Conservation (phyloP, 192 early-diverging fungal genomes). For the Physocladia obscura region DNA sequence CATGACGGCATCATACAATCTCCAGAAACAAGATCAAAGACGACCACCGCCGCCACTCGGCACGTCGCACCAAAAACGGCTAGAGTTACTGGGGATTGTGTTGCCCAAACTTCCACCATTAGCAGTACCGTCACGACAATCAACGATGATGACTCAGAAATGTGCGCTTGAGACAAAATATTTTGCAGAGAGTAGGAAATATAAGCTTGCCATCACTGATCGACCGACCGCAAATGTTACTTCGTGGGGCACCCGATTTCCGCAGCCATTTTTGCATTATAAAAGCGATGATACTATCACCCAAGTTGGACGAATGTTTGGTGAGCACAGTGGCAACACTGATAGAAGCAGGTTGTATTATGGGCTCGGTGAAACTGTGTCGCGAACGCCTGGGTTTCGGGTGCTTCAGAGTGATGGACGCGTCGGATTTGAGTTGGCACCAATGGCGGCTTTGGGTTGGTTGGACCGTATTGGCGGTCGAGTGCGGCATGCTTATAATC, state of each 20-base stretch:
- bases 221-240: background rate
- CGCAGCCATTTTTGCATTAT: conserved; percentile 14
- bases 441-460: conserved; percentile 28
- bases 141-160: no score
- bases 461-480: conserved; percentile 5
- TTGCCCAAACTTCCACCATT: background rate
- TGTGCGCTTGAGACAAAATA: background rate
- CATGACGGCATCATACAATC: background rate
- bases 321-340: background rate
- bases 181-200: no score
- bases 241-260: conserved; percentile 7
- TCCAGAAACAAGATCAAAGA: background rate
- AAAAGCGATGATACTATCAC: background rate
- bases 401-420: conserved; percentile 18
- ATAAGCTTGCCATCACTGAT: background rate
- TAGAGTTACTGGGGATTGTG: background rate
- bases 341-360: background rate
- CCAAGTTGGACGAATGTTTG: background rate
- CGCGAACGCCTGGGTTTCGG: conserved; percentile 16
- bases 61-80: conserved; percentile 7
- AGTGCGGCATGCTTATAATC: background rate
- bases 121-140: background rate
- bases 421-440: conserved; percentile 22
- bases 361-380: background rate
- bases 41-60: background rate